Evolutionary conservation across 257 asterid species (phyloP).

Genomic region (Fraxinus pennsylvanica): DNA sequence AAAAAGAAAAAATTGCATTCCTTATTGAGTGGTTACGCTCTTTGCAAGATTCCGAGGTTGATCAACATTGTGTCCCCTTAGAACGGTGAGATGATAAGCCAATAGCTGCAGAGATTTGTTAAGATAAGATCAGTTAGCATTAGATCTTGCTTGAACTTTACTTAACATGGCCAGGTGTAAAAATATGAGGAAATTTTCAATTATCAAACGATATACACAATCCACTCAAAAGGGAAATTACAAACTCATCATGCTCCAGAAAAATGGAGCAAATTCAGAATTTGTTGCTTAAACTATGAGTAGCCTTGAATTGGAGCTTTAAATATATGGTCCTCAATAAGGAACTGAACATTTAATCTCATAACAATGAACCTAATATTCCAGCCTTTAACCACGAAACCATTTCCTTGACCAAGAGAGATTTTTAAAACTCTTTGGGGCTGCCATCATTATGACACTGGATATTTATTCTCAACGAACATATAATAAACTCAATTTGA

Average conservation of each 20-base stretch:
- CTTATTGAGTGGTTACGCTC: slow-evolving; percentile 92
- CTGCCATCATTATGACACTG: too few species aligned
- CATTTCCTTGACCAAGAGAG: too few species aligned
- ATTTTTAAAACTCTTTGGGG: too few species aligned
- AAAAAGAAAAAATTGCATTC: background rate
- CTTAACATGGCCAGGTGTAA: background rate
- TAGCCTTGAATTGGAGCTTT: background rate
- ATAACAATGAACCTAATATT: too few species aligned
- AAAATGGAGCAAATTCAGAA: background rate
- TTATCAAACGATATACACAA: too few species aligned
- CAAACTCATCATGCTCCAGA: background rate
- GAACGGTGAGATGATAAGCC: slow-evolving; percentile 92
- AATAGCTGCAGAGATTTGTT: slow-evolving; percentile 55
- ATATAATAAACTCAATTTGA: too few species aligned
- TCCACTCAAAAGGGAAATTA: background rate
- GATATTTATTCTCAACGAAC: too few species aligned
- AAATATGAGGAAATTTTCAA: background rate
- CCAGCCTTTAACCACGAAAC: too few species aligned
- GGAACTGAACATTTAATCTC: too few species aligned
- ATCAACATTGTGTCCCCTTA: slow-evolving; percentile 90
- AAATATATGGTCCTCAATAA: too few species aligned
- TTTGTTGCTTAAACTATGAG: background rate
- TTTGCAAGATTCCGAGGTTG: slow-evolving; percentile 99
- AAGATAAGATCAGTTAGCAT: background rate
- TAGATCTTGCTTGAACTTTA: background rate